Evolutionary conservation across 2,329 filamentous ascomycete genomes (phyloP).

Genomic region (Cercospora nicotianae): DNA sequence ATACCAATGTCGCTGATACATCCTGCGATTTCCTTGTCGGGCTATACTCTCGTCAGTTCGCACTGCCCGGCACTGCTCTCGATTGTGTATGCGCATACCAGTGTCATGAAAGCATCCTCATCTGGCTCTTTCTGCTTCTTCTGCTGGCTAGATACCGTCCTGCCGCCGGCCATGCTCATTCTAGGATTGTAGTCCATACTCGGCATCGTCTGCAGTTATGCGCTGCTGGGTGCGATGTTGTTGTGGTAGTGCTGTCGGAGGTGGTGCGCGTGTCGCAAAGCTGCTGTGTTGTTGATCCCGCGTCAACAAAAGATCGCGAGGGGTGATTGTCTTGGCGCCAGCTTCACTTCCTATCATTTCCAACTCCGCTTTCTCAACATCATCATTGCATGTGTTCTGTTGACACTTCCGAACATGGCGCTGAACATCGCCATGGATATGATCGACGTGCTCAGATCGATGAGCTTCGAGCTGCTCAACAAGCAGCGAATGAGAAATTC

Average conservation of each 20-base stretch:
- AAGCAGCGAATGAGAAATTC: not conserved
- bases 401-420: not conserved
- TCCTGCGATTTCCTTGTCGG: conserved; percentile 80
- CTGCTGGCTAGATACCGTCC: conserved; percentile 40
- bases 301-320: conserved; percentile 3
- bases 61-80: conserved; percentile 16
- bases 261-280: not conserved
- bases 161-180: conserved; percentile 51
- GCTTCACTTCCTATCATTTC: not conserved
- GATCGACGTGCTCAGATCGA: not conserved
- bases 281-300: not conserved
- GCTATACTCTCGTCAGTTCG: conserved; percentile 43
- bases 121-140: conserved; percentile 44
- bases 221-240: conserved; percentile 9
- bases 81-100: conserved; percentile 39
- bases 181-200: conserved; percentile 52
- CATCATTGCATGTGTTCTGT: not conserved
- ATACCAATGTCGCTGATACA: conserved; percentile 98
- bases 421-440: not conserved
- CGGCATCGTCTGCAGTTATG: conserved; percentile 31
- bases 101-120: conserved; percentile 53
- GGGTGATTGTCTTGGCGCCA: conserved; percentile 8
- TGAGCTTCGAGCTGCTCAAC: not conserved
- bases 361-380: not conserved
- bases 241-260: not conserved